Percentiles rank a stretch among this genome's conserved stretches.
phyloP scores from a whole-genome alignment of 164 flowering plant species.

The Vitis riparia region DNA sequence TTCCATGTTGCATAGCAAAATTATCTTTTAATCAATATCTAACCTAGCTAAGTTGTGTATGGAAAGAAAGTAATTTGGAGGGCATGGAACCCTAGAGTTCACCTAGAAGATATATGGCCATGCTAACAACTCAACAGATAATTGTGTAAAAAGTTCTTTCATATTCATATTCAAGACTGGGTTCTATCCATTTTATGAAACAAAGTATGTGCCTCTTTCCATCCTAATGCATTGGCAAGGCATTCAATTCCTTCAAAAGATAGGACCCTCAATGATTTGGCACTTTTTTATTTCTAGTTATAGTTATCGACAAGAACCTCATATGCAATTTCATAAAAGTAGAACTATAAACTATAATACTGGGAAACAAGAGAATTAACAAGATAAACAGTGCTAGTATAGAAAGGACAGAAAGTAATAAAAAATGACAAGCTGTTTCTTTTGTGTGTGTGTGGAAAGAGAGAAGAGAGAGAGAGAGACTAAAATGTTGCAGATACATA shows the following conservation, averaged over 20 bases:
- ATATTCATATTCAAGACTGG: not conserved
- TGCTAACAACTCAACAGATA: too few species aligned
- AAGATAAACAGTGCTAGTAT: too few species aligned
- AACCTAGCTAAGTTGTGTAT: not conserved
- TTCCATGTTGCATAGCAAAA: not conserved
- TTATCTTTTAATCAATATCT: not conserved
- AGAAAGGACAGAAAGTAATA: too few species aligned
- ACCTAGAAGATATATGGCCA: not conserved
- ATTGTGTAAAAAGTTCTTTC: not conserved
- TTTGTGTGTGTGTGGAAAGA: too few species aligned
- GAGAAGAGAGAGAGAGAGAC: too few species aligned
- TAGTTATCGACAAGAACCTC: not conserved
- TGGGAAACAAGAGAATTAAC: too few species aligned
- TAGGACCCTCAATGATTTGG: not conserved
- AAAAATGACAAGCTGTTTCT: too few species aligned
- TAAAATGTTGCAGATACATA: not conserved
- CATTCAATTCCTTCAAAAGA: not conserved
- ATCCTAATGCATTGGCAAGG: too few species aligned
- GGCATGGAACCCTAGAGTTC: not conserved
- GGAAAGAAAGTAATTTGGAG: not conserved
- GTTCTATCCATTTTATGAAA: too few species aligned
- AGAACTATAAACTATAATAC: too few species aligned
- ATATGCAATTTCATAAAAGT: not conserved
- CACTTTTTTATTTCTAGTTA: not conserved
- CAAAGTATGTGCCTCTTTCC: too few species aligned